Percentiles rank a stretch among this genome's conserved stretches.
Conservation (phyloP, 495 filamentous ascomycete genomes). For the Aspergillus baeticus region DNA sequence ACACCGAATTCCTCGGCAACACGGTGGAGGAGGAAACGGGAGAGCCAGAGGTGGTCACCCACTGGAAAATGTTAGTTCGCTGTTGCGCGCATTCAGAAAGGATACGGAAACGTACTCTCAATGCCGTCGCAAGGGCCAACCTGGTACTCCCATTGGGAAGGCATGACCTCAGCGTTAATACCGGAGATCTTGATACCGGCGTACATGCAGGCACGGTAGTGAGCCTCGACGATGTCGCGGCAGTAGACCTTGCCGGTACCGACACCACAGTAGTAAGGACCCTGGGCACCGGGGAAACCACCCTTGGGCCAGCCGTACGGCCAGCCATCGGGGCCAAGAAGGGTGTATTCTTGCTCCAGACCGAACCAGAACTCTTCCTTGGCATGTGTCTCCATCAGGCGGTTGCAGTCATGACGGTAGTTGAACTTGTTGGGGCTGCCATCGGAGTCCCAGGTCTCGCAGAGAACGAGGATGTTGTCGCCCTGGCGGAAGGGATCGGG, state of each 20-base stretch:
- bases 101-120: conserved; percentile 67
- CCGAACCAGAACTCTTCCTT: conserved; percentile 93
- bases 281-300: conserved; percentile 95
- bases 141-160: conserved; percentile 99
- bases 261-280: conserved; percentile 99
- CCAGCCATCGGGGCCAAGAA: conserved; percentile 81
- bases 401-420: conserved; percentile 84
- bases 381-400: conserved; percentile 85
- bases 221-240: conserved; percentile 96
- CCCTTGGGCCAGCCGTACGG: conserved; percentile 94
- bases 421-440: conserved; percentile 99
- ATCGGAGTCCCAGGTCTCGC: conserved; percentile 94
- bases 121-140: conserved; percentile 94
- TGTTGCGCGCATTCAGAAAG: no score
- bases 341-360: conserved; percentile 96
- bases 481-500: conserved; percentile 88
- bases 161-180: conserved; percentile 99
- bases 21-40: conserved; percentile 93
- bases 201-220: conserved; percentile 96
- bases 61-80: conserved; percentile 49
- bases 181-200: conserved; percentile 92
- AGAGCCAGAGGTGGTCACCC: conserved; percentile 97
- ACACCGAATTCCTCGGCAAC: conserved; percentile 96
- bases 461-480: conserved; percentile 88
- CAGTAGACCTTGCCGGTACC: conserved; percentile 96